These are phyloP conservation scores for Draba incana DNA, from an alignment of 345 rosid species.

Conservation along the genomic window DNA sequence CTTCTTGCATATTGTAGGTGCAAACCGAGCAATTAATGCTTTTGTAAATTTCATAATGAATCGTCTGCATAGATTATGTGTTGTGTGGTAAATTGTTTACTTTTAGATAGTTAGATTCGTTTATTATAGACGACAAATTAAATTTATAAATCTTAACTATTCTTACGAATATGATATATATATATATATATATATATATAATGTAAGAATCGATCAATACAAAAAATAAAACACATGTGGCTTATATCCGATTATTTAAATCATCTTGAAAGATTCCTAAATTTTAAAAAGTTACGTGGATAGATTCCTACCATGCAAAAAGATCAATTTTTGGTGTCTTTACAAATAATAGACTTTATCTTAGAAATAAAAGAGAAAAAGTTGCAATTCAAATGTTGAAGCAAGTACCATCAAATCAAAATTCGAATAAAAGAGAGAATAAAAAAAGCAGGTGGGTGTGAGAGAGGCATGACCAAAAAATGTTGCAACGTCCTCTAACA, in stretches of 20 bases:
- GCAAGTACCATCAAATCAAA: slow-evolving; percentile 36
- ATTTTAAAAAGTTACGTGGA: slow-evolving; percentile 4
- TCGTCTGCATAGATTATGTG: no score
- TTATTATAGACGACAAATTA: no score
- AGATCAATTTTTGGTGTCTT: not conserved
- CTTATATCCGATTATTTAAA: not conserved
- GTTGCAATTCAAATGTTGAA: slow-evolving; percentile 26
- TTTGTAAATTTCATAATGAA: no score
- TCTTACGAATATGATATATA: no score
- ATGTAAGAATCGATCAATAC: no score
- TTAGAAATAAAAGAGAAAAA: not conserved
- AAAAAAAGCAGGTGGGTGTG: slow-evolving; percentile 24
- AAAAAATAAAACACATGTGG: no score
- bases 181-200: no score
- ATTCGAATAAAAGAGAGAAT: slow-evolving; percentile 21
- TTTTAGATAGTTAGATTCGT: no score
- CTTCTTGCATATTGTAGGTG: not conserved
- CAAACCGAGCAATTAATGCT: no score
- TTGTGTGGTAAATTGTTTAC: no score
- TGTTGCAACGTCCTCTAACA: slow-evolving; percentile 35
- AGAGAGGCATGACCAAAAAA: slow-evolving; percentile 36
- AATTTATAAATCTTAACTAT: no score
- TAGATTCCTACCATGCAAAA: slow-evolving; percentile 11
- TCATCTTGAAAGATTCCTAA: not conserved
- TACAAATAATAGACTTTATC: not conserved